phyloP scores from a whole-genome alignment of 2,329 filamentous ascomycete genomes.

The Teratosphaeria gauchensis region DNA sequence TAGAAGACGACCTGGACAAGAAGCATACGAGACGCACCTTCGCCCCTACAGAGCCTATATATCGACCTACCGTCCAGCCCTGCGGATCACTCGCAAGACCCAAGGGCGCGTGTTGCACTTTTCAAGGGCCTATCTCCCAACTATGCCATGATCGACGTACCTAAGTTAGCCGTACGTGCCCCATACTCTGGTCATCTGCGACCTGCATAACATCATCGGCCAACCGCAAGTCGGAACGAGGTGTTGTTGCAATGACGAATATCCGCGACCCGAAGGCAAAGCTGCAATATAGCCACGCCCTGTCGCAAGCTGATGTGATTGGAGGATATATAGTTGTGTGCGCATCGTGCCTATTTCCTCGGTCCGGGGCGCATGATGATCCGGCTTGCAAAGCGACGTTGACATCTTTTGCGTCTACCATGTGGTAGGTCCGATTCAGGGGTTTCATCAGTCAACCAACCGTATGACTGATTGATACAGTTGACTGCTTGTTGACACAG shows the following conservation, averaged over 20 bases:
- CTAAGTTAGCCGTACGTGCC: neutral
- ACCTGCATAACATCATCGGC: neutral
- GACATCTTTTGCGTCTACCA: too few species aligned
- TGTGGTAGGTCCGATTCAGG: too few species aligned
- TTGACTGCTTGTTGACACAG: too few species aligned
- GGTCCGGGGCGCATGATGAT: neutral
- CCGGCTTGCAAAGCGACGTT: too few species aligned
- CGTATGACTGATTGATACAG: too few species aligned
- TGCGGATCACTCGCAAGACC: neutral
- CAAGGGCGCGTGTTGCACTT: neutral
- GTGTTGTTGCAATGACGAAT: neutral
- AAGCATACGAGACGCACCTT: neutral
- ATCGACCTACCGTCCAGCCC: neutral
- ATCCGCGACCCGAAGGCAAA: neutral
- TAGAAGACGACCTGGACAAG: neutral
- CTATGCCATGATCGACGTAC: neutral
- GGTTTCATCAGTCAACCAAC: too few species aligned
- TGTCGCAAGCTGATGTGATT: neutral
- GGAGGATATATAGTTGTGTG: neutral
- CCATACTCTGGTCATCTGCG: neutral
- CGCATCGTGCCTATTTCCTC: neutral
- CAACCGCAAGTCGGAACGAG: neutral
- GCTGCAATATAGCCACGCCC: neutral
- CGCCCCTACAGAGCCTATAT: neutral
- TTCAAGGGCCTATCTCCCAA: neutral